Evolutionary conservation across 768 basidiomycete species (phyloP).

Genomic region (Lactarius vividus): DNA sequence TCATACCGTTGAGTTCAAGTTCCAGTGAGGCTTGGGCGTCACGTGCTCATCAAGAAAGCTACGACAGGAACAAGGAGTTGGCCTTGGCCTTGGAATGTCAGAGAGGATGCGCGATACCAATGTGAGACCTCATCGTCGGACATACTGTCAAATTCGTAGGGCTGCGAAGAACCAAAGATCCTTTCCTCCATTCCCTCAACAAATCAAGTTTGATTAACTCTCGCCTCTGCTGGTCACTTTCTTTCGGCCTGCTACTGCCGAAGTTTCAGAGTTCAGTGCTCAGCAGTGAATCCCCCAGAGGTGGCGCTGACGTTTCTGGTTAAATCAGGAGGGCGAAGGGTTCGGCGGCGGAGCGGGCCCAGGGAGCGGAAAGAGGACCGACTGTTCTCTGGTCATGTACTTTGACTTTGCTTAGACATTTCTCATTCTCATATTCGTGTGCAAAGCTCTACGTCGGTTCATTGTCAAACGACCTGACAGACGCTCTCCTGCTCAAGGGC

Average conservation of each 20-base stretch:
- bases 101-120: not conserved
- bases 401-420: not conserved
- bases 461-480: constrained; percentile 46
- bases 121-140: constrained; percentile 10
- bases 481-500: constrained; percentile 57
- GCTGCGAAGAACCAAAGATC: constrained; percentile 3
- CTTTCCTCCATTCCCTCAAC: constrained; percentile 18
- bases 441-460: constrained; percentile 56
- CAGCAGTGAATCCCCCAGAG: constrained; percentile 5
- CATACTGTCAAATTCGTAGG: constrained; percentile 8
- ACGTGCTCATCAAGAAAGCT: not conserved
- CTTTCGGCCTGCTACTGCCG: not conserved
- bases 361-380: too few species aligned
- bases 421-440: constrained; percentile 1
- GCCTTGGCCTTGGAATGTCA: constrained; percentile 11
- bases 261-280: constrained; percentile 20
- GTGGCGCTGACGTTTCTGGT: constrained; percentile 4
- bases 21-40: constrained; percentile 17
- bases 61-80: constrained; percentile 12
- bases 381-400: too few species aligned
- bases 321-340: not conserved
- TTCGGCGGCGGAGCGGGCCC: constrained; percentile 1
- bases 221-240: constrained; percentile 18
- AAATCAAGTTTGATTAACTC: constrained; percentile 22
- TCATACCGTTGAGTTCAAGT: constrained; percentile 21